These are phyloP conservation scores for Shiraia sp. DNA, from an alignment of 2,329 filamentous ascomycete species.

Conservation along the genomic window DNA sequence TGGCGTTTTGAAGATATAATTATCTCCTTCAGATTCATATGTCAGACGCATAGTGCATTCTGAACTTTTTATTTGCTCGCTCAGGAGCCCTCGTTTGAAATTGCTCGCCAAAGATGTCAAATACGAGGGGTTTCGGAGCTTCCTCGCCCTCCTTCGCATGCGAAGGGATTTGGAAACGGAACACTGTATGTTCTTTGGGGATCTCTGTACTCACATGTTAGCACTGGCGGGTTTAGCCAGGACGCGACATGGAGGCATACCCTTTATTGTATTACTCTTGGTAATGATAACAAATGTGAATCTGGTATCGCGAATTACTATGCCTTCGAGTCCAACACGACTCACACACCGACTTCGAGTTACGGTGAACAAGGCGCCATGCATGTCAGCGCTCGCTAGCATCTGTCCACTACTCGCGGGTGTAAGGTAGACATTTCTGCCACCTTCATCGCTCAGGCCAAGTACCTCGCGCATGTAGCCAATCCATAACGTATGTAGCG, in stretches of 20 bases:
- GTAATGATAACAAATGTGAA: conserved; percentile 87
- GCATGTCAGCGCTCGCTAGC: conserved; percentile 84
- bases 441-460: conserved; percentile 54
- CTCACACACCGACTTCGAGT: conserved; percentile 79
- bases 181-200: conserved; percentile 89
- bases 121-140: conserved; percentile 60
- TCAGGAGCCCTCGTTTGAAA: conserved; percentile 83
- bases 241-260: conserved; percentile 42
- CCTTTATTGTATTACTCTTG: conserved; percentile 68
- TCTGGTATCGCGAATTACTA: conserved; percentile 86
- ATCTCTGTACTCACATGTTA: conserved; percentile 54
- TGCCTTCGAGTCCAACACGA: conserved; percentile 80
- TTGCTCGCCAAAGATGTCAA: conserved; percentile 86
- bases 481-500: conserved; percentile 78
- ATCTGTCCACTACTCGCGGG: conserved; percentile 68
- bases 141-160: conserved; percentile 24
- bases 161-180: conserved; percentile 72
- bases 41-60: conserved; percentile 75
- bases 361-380: conserved; percentile 83
- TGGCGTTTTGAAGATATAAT: no score
- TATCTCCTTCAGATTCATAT: no score
- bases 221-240: conserved; percentile 9
- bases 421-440: conserved; percentile 54
- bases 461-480: conserved; percentile 84
- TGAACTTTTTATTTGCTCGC: conserved; percentile 89